phyloP scores from a whole-genome alignment of 2,329 filamentous ascomycete species.

The Dothideomycetidae sp. region DNA sequence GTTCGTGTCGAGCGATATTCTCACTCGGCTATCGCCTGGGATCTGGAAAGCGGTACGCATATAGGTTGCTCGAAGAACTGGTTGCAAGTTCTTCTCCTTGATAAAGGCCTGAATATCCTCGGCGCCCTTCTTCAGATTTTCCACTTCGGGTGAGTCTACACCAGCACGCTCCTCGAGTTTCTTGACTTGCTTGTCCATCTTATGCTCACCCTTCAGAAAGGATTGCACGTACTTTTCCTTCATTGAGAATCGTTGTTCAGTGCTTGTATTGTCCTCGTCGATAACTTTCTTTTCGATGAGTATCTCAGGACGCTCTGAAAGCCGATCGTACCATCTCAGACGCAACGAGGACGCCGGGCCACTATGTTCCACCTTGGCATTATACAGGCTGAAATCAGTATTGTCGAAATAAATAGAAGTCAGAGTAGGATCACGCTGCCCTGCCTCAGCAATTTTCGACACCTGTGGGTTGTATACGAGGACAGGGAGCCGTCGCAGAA shows the following conservation, averaged over 20 bases:
- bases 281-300: slow-evolving; percentile 82
- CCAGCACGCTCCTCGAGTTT: slow-evolving; percentile 71
- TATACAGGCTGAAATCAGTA: slow-evolving; percentile 70
- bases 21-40: slow-evolving; percentile 75
- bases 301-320: slow-evolving; percentile 65
- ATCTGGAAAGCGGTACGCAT: slow-evolving; percentile 93
- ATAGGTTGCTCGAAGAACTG: slow-evolving; percentile 83
- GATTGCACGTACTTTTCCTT: slow-evolving; percentile 89
- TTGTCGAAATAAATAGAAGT: slow-evolving; percentile 96
- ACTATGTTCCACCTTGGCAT: slow-evolving; percentile 64
- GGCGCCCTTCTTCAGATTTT: slow-evolving; percentile 57
- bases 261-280: slow-evolving; percentile 58
- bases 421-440: slow-evolving; percentile 68
- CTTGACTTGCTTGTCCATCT: slow-evolving; percentile 77
- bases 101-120: slow-evolving; percentile 69
- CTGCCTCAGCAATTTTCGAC: slow-evolving; percentile 66
- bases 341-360: slow-evolving; percentile 69
- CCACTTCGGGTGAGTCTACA: slow-evolving; percentile 49
- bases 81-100: slow-evolving; percentile 61
- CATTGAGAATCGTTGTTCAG: slow-evolving; percentile 67
- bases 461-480: slow-evolving; percentile 85
- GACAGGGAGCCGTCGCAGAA: slow-evolving; percentile 77
- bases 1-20: slow-evolving; percentile 86
- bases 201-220: slow-evolving; percentile 76
- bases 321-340: slow-evolving; percentile 80